Conservation (phyloP, 768 basidiomycete genomes). For the Tylopilus vinaceipallidus region DNA sequence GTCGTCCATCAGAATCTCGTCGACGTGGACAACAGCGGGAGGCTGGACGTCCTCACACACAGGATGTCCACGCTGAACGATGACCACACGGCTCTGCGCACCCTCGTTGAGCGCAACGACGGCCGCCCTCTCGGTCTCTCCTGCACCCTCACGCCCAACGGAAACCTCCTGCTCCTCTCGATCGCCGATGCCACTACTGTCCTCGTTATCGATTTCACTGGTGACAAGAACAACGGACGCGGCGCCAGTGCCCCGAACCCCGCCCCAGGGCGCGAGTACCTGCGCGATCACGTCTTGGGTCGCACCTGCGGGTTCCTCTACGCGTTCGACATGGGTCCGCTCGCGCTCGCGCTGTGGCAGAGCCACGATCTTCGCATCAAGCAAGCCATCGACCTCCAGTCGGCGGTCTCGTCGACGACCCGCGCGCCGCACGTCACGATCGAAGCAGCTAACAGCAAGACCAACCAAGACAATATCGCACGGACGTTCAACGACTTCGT, state of each 20-base stretch:
- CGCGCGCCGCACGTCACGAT: constrained; percentile 24
- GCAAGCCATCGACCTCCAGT: constrained; percentile 33
- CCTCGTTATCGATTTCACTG: constrained; percentile 26
- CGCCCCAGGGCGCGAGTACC: constrained; percentile 24
- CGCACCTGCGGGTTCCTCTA: constrained; percentile 29
- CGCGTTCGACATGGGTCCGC: constrained; percentile 30
- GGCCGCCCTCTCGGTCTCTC: constrained; percentile 33
- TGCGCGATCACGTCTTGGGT: constrained; percentile 29
- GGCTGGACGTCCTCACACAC: constrained; percentile 12
- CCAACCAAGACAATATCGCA: constrained; percentile 16
- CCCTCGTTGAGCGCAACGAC: constrained; percentile 31
- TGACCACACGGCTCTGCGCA: constrained; percentile 19
- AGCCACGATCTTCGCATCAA: constrained; percentile 32
- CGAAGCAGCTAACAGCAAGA: constrained; percentile 8
- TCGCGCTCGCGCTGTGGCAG: constrained; percentile 33
- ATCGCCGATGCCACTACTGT: constrained; percentile 28
- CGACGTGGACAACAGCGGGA: constrained; percentile 24
- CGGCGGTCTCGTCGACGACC: constrained; percentile 7
- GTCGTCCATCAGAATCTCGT: constrained; percentile 29
- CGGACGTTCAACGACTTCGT: constrained; percentile 9
- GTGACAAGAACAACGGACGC: constrained; percentile 34
- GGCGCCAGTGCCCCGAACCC: constrained; percentile 26
- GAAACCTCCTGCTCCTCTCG: constrained; percentile 26
- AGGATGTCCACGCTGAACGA: constrained; percentile 23
- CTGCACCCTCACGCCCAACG: constrained; percentile 18